Evolutionary conservation across 257 asterid species (phyloP).

Genomic region (Echium plantagineum): DNA sequence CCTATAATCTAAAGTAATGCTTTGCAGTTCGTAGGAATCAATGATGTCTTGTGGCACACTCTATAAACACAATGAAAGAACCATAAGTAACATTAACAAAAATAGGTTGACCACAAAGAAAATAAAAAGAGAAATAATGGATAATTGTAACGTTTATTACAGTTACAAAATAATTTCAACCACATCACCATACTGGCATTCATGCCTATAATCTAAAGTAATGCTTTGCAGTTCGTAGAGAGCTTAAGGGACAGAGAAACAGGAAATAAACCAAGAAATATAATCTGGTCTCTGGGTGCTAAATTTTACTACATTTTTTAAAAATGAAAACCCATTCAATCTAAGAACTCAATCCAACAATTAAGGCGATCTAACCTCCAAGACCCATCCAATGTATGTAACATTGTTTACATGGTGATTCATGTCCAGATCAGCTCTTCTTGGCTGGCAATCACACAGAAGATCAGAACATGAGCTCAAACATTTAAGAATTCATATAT

Average conservation of each 20-base stretch:
- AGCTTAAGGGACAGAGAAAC: background rate
- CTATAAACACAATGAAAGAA: slow-evolving; percentile 26
- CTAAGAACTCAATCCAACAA: background rate
- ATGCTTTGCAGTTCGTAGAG: slow-evolving; percentile 53
- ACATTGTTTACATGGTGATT: slow-evolving; percentile 91
- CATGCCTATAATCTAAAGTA: slow-evolving; percentile 86
- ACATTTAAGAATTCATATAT: background rate
- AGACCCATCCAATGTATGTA: slow-evolving; percentile 92
- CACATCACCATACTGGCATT: slow-evolving; percentile 73
- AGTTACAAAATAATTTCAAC: slow-evolving; percentile 24
- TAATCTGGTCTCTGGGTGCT: background rate
- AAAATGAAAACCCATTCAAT: too few relatives aligned
- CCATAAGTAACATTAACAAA: background rate
- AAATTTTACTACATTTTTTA: background rate
- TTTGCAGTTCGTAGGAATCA: slow-evolving; percentile 64
- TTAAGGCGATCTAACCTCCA: slow-evolving; percentile 53
- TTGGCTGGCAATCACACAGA: slow-evolving; percentile 39
- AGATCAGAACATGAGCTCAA: background rate
- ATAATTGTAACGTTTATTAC: background rate
- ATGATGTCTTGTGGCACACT: slow-evolving; percentile 85
- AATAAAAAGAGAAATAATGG: background rate
- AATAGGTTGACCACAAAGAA: background rate
- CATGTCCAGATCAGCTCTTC: slow-evolving; percentile 94
- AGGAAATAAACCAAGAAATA: background rate
- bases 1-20: slow-evolving; percentile 78